These are phyloP conservation scores for Hansfordia pulvinata DNA, from an alignment of 2,329 filamentous ascomycete species.

Conservation along the genomic window DNA sequence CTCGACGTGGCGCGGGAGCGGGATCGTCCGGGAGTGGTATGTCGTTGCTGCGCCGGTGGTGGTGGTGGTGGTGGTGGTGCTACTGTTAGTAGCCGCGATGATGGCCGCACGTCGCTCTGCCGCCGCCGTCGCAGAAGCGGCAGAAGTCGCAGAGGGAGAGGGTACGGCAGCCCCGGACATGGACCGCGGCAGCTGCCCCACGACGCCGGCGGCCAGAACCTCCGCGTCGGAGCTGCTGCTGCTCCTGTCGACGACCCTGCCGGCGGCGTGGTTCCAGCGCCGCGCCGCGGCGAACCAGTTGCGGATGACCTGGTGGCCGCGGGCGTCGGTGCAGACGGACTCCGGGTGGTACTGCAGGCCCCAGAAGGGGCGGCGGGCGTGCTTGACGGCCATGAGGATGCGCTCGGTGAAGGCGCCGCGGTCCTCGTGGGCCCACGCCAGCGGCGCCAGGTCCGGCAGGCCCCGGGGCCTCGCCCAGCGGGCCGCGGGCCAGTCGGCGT, in stretches of 20 bases:
- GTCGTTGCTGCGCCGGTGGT: slow-evolving; percentile 1
- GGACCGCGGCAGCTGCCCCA: no score
- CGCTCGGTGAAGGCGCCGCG: slow-evolving; percentile 25
- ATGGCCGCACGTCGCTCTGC: no score
- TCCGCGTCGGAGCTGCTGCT: no score
- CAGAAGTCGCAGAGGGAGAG: no score
- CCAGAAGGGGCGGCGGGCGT: slow-evolving; percentile 61
- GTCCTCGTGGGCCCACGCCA: slow-evolving; percentile 48
- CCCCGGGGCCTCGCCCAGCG: slow-evolving; percentile 24
- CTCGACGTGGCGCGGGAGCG: slow-evolving; percentile 29
- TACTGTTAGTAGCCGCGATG: neutral
- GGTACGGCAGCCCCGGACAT: no score
- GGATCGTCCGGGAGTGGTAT: slow-evolving; percentile 27
- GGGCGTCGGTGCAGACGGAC: slow-evolving; percentile 66
- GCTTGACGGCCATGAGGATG: slow-evolving; percentile 66
- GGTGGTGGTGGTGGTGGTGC: neutral
- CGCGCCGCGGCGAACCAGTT: slow-evolving; percentile 64
- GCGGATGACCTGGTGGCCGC: slow-evolving; percentile 47
- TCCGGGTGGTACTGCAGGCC: slow-evolving; percentile 87
- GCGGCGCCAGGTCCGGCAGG: slow-evolving; percentile 32
- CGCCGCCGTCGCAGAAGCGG: no score
- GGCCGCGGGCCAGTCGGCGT: slow-evolving; percentile 19
- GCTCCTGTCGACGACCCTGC: slow-evolving; percentile 3
- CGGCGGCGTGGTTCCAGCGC: slow-evolving; percentile 37
- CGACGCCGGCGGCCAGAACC: no score